Evolutionary conservation across 192 early-diverging fungal genomes (phyloP).

Genomic region (Linnemannia zychae): DNA sequence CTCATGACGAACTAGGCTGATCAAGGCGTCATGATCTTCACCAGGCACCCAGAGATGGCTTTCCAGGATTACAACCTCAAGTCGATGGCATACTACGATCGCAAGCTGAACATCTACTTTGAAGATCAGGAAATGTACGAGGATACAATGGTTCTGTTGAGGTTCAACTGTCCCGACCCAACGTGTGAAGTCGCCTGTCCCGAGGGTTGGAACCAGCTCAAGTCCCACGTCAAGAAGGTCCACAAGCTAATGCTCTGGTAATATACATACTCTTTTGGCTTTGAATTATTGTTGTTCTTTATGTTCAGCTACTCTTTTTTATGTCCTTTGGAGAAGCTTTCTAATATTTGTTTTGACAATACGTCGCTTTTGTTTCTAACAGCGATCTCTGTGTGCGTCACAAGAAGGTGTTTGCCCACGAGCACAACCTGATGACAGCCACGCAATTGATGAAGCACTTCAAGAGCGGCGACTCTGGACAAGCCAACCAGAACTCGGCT

Average conservation of each 20-base stretch:
- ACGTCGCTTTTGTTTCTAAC: background rate
- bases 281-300: background rate
- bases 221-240: conserved; percentile 81
- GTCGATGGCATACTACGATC: conserved; percentile 72
- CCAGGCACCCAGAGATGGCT: conserved; percentile 68
- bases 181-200: conserved; percentile 80
- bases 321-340: background rate
- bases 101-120: conserved; percentile 79
- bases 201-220: conserved; percentile 88
- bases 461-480: conserved; percentile 72
- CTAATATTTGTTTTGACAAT: background rate
- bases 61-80: conserved; percentile 67
- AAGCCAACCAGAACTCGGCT: conserved; percentile 59
- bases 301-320: background rate
- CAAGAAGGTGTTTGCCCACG: conserved; percentile 95
- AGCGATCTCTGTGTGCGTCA: conserved; percentile 90
- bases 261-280: conserved; percentile 11
- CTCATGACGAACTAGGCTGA: conserved; percentile 71
- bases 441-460: conserved; percentile 84
- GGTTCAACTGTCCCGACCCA: conserved; percentile 91
- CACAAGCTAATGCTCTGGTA: conserved; percentile 87
- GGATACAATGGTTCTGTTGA: conserved; percentile 77
- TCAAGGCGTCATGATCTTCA: conserved; percentile 83
- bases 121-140: conserved; percentile 82
- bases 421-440: conserved; percentile 88